Base-by-base conservation (phyloP, 2,329 filamentous ascomycete genomes). In the Cladophialophora carrionii region DNA sequence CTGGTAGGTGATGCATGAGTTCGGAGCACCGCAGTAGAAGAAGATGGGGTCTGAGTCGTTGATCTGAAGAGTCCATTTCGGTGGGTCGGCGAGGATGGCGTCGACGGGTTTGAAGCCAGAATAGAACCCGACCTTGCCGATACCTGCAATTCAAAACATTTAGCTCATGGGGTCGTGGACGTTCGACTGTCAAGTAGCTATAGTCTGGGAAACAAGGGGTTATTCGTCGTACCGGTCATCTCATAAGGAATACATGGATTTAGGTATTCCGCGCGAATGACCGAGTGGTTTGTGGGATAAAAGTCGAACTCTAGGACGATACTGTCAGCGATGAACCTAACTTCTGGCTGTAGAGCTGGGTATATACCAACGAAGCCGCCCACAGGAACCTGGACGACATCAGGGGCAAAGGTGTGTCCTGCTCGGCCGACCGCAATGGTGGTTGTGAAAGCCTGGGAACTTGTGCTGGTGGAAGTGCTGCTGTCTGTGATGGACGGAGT, bases 11-110 rank as follows among this genome's bases (percentile, higher is more conserved):
- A 82, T 80, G 72, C 90, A 94, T 1, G 88, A 90, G 0, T 80
- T 82, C 0, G 85, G 83, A 0, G 88, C 88, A 0, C 87, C 85
- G 69, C 88, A 91, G 74, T 91, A 91, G 75, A 85, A 90, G 74
- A 88, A 90, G 14, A 87, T 83, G 0, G 89, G 88, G 24, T 83
- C 75, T 0, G 86, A 88, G 68, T 87, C 79, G 70, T 89, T 89
- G 64, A 90, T 78, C 2, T 70, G 71, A 24, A 81, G 61, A 2
- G 73, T 75, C 74, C 75, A 79, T 17, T 73, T 79, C n/a, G 78
- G 78, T 3, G 77, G 71, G 73, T 83, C 75, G 26, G 79, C 74
- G 4, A 78, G 75, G 31, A 83, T 81, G 8, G 80, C 79, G 24
- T 80, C 78, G 1, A 84, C 79, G 3, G 77, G 74, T 12, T 79